These are phyloP conservation scores for Auriscalpium orientale DNA, from an alignment of 768 basidiomycete species.

Conservation along the genomic window DNA sequence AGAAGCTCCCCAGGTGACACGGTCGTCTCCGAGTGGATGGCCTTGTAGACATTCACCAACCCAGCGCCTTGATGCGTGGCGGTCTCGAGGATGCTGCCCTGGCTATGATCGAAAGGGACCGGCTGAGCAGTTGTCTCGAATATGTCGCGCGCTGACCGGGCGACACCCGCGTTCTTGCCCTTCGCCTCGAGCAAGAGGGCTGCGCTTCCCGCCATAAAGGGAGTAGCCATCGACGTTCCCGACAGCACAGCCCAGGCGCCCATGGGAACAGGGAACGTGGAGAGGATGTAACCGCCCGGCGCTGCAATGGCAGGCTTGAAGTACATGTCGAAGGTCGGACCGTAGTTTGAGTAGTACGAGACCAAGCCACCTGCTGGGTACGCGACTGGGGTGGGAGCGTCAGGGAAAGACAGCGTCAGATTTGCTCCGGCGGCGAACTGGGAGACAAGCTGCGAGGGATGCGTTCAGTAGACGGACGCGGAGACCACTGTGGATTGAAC, in stretches of 20 bases:
- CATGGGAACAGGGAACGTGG: constrained; percentile 34
- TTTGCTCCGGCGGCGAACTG: constrained; percentile 38
- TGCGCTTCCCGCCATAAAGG: constrained; percentile 17
- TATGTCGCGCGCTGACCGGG: background rate
- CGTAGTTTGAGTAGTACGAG: constrained; percentile 47
- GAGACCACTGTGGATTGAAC: background rate
- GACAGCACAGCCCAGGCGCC: constrained; percentile 34
- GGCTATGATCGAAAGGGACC: constrained; percentile 23
- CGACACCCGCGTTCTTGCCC: background rate
- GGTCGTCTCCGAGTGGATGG: constrained; percentile 43
- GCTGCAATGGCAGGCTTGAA: constrained; percentile 49
- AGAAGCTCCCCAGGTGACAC: constrained; percentile 51
- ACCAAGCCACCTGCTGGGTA: constrained; percentile 49
- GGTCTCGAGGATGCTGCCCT: constrained; percentile 44
- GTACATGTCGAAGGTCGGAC: constrained; percentile 53
- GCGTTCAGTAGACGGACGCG: too few species aligned
- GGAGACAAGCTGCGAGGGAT: constrained; percentile 33
- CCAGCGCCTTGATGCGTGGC: constrained; percentile 49
- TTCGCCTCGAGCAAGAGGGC: background rate
- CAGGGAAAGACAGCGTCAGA: constrained; percentile 41
- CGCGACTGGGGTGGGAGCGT: constrained; percentile 35
- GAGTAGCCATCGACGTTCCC: constrained; percentile 35
- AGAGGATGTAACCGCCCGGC: constrained; percentile 45
- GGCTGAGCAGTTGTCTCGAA: constrained; percentile 1
- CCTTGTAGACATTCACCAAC: constrained; percentile 40